Base-by-base conservation (phyloP, 768 basidiomycete genomes). In the Pleurotus salmoneostramineus region DNA sequence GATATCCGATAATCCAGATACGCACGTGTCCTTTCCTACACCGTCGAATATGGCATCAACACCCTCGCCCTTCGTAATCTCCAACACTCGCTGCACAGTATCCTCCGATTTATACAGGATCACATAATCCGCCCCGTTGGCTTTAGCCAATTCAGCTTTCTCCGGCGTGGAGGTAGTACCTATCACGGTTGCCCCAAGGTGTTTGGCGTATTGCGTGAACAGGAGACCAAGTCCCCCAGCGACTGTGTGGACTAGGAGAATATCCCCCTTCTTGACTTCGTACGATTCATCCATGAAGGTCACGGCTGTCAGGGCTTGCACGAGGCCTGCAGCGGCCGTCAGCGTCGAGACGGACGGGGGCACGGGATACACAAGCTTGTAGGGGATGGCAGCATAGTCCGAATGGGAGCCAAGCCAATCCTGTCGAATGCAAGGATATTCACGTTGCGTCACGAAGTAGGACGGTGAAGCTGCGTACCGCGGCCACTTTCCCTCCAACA, bases 1-100 rank as follows among this genome's bases (percentile, higher is more conserved):
- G 8, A 10, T 6, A 44, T 17, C 31, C 21, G 17, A 49, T 43
- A 4, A 42, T 32, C 33, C 4, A 27, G 17, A 0, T 7, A 77
- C 89, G 58, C 71, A 95, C 83, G 95, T 98, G 69, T 93, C 91
- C 75, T 91, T 95, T 1, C 96, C 96, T 15, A 99, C 93, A 35
- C 96, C 96, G 65, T 99, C 96, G 65, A 89, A 96, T 27, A 93
- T 82, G 12, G 84, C 95, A 61, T 96, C 83, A 4, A 94, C 91
- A 14, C 93, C 91, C 62, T 85, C 78, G 6, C 90, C 91, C 47
- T 83, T 83, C 0, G 93, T 93, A 56, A 94, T 71, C 63, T 89
- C 85, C 56, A 88, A 68, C 14, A 91, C 90, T 45, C 86, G 79
- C 63, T 87, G 67, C 11, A 91, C 87, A 0, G 88, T 88, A 59